These are phyloP conservation scores for Sporothrix pallida DNA, from an alignment of 2,329 filamentous ascomycete species.

Conservation along the genomic window DNA sequence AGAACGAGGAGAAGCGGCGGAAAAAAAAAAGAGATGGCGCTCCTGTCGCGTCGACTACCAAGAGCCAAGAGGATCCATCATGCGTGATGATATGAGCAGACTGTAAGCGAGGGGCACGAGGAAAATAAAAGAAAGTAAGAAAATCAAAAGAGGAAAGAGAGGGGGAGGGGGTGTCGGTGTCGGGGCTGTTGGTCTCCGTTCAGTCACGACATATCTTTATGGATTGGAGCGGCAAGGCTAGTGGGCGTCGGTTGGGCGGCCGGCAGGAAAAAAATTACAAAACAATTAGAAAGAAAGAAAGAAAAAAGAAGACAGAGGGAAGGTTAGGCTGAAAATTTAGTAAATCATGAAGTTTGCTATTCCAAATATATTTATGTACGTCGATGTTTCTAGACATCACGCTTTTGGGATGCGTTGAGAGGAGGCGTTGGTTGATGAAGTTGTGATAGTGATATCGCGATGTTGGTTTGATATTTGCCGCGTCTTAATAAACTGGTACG, in stretches of 20 bases:
- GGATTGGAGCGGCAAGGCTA: constrained; percentile 2
- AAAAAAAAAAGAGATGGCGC: background rate
- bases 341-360: background rate
- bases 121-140: background rate
- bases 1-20: background rate
- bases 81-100: background rate
- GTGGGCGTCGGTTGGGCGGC: background rate
- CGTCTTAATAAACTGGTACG: background rate
- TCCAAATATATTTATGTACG: background rate
- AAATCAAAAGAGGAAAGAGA: background rate
- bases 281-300: background rate
- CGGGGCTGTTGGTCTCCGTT: background rate
- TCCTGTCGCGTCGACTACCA: background rate
- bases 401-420: background rate
- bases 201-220: background rate
- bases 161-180: background rate
- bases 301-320: background rate
- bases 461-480: background rate
- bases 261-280: background rate
- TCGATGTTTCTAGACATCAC: background rate
- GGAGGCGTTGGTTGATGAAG: background rate
- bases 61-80: background rate
- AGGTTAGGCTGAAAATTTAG: background rate
- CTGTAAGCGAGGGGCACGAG: background rate
- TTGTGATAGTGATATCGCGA: background rate